phyloP scores from a whole-genome alignment of 352 stramenopile genomes.

The Phytophthora tubulina region DNA sequence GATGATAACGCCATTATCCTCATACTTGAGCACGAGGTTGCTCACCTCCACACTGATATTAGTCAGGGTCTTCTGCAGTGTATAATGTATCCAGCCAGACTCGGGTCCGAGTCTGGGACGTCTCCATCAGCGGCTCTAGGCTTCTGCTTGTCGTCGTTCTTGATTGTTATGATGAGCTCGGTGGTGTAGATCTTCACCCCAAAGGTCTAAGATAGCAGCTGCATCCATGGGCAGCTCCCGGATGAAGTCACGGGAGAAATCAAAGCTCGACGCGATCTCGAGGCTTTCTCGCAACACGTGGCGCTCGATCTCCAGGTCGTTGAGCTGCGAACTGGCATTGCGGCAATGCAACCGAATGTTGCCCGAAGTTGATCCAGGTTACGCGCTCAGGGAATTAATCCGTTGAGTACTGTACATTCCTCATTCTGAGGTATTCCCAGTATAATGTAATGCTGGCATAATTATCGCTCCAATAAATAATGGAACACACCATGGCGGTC shows the following conservation, averaged over 20 bases:
- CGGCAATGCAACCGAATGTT: too few species aligned
- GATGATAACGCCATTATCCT: slow-evolving; percentile 88
- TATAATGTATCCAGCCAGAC: slow-evolving; percentile 83
- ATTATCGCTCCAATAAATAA: too few species aligned
- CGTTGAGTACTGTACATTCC: too few species aligned
- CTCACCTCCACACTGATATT: slow-evolving; percentile 89
- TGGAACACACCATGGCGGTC: too few species aligned
- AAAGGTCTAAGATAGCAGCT: slow-evolving; percentile 88
- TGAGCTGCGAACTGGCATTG: slow-evolving; percentile 43
- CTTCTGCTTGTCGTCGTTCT: slow-evolving; percentile 38
- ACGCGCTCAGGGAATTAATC: too few species aligned
- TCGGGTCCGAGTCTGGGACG: slow-evolving; percentile 51
- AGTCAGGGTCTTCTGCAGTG: slow-evolving; percentile 78
- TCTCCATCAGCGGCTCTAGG: slow-evolving; percentile 9
- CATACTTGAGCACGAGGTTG: slow-evolving; percentile 91
- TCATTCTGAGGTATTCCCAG: too few species aligned
- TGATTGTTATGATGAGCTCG: slow-evolving; percentile 86
- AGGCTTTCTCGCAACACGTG: slow-evolving; percentile 88
- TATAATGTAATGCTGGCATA: too few species aligned
- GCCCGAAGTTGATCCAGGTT: too few species aligned
- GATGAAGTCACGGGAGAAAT: slow-evolving; percentile 89
- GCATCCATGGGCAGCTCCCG: slow-evolving; percentile 88
- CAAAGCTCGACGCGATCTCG: slow-evolving; percentile 88
- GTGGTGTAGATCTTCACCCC: slow-evolving; percentile 91
- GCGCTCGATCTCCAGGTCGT: slow-evolving; percentile 91